Conservation (phyloP, 1,284 basidiomycete genomes). For the Vanrija pseudolonga region DNA sequence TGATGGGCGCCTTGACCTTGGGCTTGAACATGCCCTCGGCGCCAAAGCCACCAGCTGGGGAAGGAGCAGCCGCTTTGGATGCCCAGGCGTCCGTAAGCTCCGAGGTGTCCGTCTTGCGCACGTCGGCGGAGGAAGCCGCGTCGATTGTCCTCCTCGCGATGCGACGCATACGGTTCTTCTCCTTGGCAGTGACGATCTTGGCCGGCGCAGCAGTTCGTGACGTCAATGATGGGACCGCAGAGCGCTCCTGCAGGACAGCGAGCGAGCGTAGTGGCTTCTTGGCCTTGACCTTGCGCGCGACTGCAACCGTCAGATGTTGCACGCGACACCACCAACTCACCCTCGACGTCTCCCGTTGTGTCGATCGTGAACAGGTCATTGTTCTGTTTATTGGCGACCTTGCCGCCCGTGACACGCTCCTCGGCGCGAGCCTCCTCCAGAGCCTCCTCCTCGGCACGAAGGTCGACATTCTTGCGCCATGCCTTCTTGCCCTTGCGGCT, state of each 20-base stretch:
- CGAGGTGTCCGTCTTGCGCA: slow-evolving; percentile 8
- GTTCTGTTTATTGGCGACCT: slow-evolving; percentile 52
- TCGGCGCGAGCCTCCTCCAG: slow-evolving; percentile 71
- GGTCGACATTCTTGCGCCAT: slow-evolving; percentile 88
- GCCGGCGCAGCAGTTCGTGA: slow-evolving; percentile 50
- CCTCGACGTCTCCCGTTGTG: slow-evolving; percentile 68
- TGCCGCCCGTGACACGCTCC: slow-evolving; percentile 67
- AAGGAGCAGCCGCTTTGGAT: neutral
- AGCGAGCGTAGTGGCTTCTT: slow-evolving; percentile 65
- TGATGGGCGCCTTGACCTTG: slow-evolving; percentile 39
- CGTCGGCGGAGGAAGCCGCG: slow-evolving; percentile 31
- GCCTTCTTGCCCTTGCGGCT: slow-evolving; percentile 85
- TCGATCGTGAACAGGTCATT: slow-evolving; percentile 75
- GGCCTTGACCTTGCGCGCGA: slow-evolving; percentile 35
- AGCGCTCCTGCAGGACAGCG: slow-evolving; percentile 77
- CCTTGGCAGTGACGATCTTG: slow-evolving; percentile 55
- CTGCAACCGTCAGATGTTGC: slow-evolving; percentile 8
- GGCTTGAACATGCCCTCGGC: slow-evolving; percentile 34
- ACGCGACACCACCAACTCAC: slow-evolving; percentile 50
- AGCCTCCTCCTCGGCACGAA: slow-evolving; percentile 67
- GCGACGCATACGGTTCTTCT: slow-evolving; percentile 69
- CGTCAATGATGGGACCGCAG: slow-evolving; percentile 75
- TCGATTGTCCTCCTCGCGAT: slow-evolving; percentile 69
- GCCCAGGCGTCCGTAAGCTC: slow-evolving; percentile 22
- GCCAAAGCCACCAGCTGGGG: slow-evolving; percentile 32